These are phyloP conservation scores for barrel medic (Medicago truncatula) DNA, from an alignment of 306 rosid genomes.

Conservation along the genomic window DNA sequence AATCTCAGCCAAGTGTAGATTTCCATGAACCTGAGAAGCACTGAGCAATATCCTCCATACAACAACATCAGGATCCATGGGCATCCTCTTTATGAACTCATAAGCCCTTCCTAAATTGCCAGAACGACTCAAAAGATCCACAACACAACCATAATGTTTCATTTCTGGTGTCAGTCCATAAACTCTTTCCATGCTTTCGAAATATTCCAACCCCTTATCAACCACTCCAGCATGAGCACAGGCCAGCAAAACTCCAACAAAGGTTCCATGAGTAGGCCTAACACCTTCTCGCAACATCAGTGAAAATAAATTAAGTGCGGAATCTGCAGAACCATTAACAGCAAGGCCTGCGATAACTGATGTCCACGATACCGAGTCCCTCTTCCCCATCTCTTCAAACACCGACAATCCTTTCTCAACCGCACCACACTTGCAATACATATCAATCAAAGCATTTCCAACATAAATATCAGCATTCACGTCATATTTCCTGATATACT, in stretches of 20 bases:
- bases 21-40: constrained; percentile 80
- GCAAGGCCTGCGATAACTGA: constrained; percentile 82
- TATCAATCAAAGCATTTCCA: constrained; percentile 77
- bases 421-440: constrained; percentile 89
- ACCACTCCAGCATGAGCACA: constrained; percentile 88
- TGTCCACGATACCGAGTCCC: constrained; percentile 77
- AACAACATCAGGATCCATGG: constrained; percentile 66
- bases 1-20: constrained; percentile 74
- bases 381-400: constrained; percentile 66
- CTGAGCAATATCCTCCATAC: constrained; percentile 83
- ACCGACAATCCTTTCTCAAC: constrained; percentile 77
- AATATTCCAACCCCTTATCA: constrained; percentile 73
- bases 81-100: constrained; percentile 72
- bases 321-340: constrained; percentile 79
- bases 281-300: constrained; percentile 69
- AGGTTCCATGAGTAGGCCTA: constrained; percentile 69
- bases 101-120: constrained; percentile 78
- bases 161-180: constrained; percentile 71
- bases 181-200: constrained; percentile 70
- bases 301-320: constrained; percentile 62
- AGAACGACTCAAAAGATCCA: constrained; percentile 84
- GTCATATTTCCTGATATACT: constrained; percentile 54
- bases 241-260: constrained; percentile 79
- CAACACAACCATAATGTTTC: constrained; percentile 84
- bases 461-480: constrained; percentile 71